These are phyloP conservation scores for Thamnidium elegans DNA, from an alignment of 192 early-diverging fungal genomes.

Conservation along the genomic window DNA sequence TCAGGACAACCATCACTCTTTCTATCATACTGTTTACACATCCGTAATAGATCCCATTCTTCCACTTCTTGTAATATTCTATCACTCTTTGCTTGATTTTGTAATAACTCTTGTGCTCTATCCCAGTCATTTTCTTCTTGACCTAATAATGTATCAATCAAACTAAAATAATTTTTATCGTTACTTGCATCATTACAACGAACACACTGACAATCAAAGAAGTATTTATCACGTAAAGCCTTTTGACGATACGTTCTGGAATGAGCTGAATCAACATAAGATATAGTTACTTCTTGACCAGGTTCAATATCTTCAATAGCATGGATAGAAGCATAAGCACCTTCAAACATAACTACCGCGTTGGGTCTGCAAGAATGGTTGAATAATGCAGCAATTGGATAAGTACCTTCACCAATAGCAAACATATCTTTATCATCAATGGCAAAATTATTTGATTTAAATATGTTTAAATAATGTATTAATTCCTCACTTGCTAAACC, in stretches of 20 bases:
- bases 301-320: slow-evolving; percentile 52
- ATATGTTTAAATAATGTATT: slow-evolving; percentile 51
- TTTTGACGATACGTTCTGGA: slow-evolving; percentile 22
- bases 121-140: slow-evolving; percentile 20
- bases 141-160: slow-evolving; percentile 29
- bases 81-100: not conserved
- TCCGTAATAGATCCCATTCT: slow-evolving; percentile 26
- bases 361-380: slow-evolving; percentile 76
- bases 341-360: slow-evolving; percentile 57
- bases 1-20: slow-evolving; percentile 7
- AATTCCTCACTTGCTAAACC: slow-evolving; percentile 29
- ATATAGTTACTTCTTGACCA: slow-evolving; percentile 55
- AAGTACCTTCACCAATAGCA: slow-evolving; percentile 58
- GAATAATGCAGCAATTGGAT: slow-evolving; percentile 60
- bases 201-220: slow-evolving; percentile 31
- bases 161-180: slow-evolving; percentile 7
- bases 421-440: slow-evolving; percentile 61
- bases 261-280: slow-evolving; percentile 61
- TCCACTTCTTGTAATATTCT: slow-evolving; percentile 13
- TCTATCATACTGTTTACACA: slow-evolving; percentile 17
- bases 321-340: slow-evolving; percentile 44
- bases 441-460: slow-evolving; percentile 65
- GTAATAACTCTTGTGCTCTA: slow-evolving; percentile 14
- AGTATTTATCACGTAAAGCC: slow-evolving; percentile 26
- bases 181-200: slow-evolving; percentile 8